phyloP scores from a whole-genome alignment of 2,329 filamentous ascomycete genomes.

The Paraphaeosphaeria sporulosa region DNA sequence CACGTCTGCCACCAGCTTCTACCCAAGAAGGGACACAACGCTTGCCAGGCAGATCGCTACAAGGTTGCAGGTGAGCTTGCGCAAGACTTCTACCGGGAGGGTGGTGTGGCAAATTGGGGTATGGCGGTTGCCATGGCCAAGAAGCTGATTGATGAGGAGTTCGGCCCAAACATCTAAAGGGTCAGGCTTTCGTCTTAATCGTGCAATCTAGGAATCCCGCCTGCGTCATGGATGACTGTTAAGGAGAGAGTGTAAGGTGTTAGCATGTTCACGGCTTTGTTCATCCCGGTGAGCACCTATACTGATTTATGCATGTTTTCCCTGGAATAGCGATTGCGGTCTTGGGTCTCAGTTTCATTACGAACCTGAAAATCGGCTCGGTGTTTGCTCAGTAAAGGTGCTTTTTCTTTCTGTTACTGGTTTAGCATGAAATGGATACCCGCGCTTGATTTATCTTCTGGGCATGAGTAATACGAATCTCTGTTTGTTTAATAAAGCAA shows the following conservation, averaged over 20 bases:
- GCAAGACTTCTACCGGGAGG: neutral
- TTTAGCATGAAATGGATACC: too few species aligned
- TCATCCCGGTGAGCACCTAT: neutral
- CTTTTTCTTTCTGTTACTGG: too few species aligned
- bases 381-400: too few species aligned
- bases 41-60: neutral
- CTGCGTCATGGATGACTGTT: neutral
- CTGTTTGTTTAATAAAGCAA: too few species aligned
- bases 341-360: too few species aligned
- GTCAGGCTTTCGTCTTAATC: neutral
- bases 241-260: neutral
- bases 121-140: neutral
- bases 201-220: neutral
- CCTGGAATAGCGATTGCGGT: neutral
- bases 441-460: too few species aligned
- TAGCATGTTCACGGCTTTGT: neutral
- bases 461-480: too few species aligned
- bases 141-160: neutral
- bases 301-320: neutral
- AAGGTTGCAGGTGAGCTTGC: neutral
- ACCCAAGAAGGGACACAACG: neutral
- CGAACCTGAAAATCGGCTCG: too few species aligned
- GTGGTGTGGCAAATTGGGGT: too few species aligned
- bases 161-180: neutral
- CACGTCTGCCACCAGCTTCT: neutral